Evolutionary conservation across 352 stramenopile species (phyloP), one percentile per base, ranked within the genome.

Genomic region (Phytopythium kandeliae): DNA sequence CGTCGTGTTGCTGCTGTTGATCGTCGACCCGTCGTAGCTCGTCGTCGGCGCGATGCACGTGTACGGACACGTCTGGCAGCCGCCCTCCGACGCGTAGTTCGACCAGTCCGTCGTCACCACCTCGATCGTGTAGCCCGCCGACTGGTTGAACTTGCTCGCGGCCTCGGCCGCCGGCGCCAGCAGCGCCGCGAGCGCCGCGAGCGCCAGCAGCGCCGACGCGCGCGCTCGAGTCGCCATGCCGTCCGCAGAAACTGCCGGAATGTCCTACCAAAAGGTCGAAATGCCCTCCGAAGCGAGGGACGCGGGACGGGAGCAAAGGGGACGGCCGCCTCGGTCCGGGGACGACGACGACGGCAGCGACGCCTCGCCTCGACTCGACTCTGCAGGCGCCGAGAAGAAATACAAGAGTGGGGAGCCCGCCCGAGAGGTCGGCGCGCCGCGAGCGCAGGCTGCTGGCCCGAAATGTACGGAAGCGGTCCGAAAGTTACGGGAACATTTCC

Each of bases 1-100:
- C 43, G 84, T 90, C 44, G 57, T 77, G 67, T 95, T 95, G 35
- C 61, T 85, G 0, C 78, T 54, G 63, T 95, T 95, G 58, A 95
- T 81, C 50, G 74, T 82, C 24, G 78, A 83, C 48, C 81, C 84
- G 51, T 86, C 81, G 26, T 84, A 86, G 38, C 79, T 84, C 25
- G 74, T 85, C 8, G 67, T 63, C 22, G 71, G 79, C 43, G 79
- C 76, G 37, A 95, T 72, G 57, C 84, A 95, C 48, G 84, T 92
- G 69, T 92, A 95, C 2, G 84, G 84, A 36, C 84, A 95, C 43
- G 84, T 95, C 34, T 92, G 79, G 55, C 84, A 92, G 51, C 84
- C 84, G 43, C 84, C 78, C n/a, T 90, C 78, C 7, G 63, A 28
- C 33, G 81, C 75, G 68, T 87, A 90, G 69, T 95, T 95, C 58